Conservation (phyloP, 2,329 filamentous ascomycete species). For the Bipolaris zeicola region DNA sequence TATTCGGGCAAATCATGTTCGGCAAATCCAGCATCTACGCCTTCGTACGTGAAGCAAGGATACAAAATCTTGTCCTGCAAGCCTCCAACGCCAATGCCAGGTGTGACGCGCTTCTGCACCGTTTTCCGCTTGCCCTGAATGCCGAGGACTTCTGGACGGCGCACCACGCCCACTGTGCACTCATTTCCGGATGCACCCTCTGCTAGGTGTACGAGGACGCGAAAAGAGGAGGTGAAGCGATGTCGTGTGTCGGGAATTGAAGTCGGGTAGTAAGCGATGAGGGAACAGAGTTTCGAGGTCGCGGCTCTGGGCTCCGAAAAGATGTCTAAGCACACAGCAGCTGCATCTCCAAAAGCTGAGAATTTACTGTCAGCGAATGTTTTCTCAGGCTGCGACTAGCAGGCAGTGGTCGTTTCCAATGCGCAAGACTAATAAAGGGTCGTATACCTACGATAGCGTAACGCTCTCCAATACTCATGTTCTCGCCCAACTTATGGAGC, state of each 20-base stretch:
- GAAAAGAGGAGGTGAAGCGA: slow-evolving; percentile 51
- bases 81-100: slow-evolving; percentile 58
- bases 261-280: slow-evolving; percentile 68
- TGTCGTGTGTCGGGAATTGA: slow-evolving; percentile 59
- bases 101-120: slow-evolving; percentile 55
- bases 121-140: slow-evolving; percentile 59
- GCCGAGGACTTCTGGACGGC: slow-evolving; percentile 58
- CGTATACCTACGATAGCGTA: slow-evolving; percentile 66
- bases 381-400: neutral
- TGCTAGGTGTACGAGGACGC: slow-evolving; percentile 64
- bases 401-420: neutral
- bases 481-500: slow-evolving; percentile 59
- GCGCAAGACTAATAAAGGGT: slow-evolving; percentile 20
- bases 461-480: slow-evolving; percentile 62
- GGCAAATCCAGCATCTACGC: slow-evolving; percentile 68
- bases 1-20: slow-evolving; percentile 73
- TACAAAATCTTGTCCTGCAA: slow-evolving; percentile 51
- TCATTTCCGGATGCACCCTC: slow-evolving; percentile 36
- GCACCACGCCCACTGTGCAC: slow-evolving; percentile 57
- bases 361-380: slow-evolving; percentile 10
- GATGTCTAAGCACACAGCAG: slow-evolving; percentile 63
- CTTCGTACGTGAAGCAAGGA: slow-evolving; percentile 60
- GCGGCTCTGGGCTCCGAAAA: slow-evolving; percentile 61
- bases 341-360: slow-evolving; percentile 66
- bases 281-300: slow-evolving; percentile 58